phyloP scores from a whole-genome alignment of 2,329 filamentous ascomycete species.

The Talaromyces sp. region DNA sequence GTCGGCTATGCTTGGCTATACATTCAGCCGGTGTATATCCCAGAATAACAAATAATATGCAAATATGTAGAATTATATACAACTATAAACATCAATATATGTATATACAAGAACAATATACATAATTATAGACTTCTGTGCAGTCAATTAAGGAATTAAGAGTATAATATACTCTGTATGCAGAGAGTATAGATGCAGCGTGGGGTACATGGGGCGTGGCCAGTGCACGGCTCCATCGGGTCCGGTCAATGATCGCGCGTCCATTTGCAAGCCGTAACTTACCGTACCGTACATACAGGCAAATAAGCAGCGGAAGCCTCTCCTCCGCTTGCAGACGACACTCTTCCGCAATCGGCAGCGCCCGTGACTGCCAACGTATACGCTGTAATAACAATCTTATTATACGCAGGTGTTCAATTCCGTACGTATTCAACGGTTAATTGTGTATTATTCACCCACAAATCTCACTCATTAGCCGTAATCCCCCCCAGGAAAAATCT shows the following conservation, averaged over 20 bases:
- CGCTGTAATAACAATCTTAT: no score
- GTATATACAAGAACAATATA: background rate
- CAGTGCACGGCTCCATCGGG: background rate
- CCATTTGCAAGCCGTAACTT: background rate
- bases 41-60: background rate
- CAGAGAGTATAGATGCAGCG: background rate
- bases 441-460: no score
- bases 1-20: background rate
- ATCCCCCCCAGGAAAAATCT: background rate
- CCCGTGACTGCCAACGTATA: no score
- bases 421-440: no score
- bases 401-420: no score
- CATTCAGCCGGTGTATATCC: background rate
- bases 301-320: background rate
- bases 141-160: background rate
- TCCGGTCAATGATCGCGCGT: background rate
- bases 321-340: background rate
- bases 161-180: background rate
- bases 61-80: background rate
- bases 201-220: constrained; percentile 3
- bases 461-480: no score
- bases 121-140: background rate
- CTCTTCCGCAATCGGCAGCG: background rate
- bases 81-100: background rate
- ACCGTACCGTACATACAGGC: background rate